phyloP scores from a whole-genome alignment of 2,329 filamentous ascomycete genomes.

The Clonostachys solani region DNA sequence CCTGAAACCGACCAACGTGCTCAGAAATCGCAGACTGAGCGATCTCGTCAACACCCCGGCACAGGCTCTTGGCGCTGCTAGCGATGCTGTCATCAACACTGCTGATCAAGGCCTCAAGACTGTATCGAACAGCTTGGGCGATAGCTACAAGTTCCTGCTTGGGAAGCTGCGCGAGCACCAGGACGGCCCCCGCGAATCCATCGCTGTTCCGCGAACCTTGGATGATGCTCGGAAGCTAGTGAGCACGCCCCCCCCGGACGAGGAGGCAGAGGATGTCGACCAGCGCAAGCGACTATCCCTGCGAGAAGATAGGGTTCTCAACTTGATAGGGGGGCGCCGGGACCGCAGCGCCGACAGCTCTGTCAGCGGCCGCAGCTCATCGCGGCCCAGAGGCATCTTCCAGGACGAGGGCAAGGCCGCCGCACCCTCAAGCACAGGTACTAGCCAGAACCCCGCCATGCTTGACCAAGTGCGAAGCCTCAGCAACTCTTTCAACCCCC shows the following conservation, averaged over 20 bases:
- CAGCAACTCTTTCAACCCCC: conserved; percentile 76
- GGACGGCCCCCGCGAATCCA: conserved; percentile 34
- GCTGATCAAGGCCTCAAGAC: conserved; percentile 91
- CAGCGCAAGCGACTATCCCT: conserved; percentile 16
- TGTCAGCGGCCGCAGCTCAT: conserved; percentile 61
- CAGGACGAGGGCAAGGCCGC: conserved; percentile 28
- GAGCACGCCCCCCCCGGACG: conserved; percentile 62
- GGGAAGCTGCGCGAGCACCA: conserved; percentile 77
- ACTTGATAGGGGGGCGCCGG: conserved; percentile 67
- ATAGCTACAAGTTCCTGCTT: conserved; percentile 90
- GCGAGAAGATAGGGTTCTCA: conserved; percentile 63
- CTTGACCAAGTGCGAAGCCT: conserved; percentile 84
- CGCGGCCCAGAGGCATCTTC: conserved; percentile 49
- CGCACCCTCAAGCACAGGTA: conserved; percentile 5
- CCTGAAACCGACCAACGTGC: conserved; percentile 38
- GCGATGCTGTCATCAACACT: conserved; percentile 79
- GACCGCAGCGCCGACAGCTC: conserved; percentile 76
- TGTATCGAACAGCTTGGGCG: conserved; percentile 84
- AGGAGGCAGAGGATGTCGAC: conserved; percentile 46
- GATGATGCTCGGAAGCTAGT: conserved; percentile 91
- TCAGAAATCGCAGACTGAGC: conserved; percentile 73
- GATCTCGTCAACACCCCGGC: conserved; percentile 83
- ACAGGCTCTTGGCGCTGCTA: conserved; percentile 75
- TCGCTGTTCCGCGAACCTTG: conserved; percentile 77
- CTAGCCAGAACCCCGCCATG: conserved; percentile 46